Conservation (phyloP, 495 filamentous ascomycete genomes). For the Gamarada debralockiae region DNA sequence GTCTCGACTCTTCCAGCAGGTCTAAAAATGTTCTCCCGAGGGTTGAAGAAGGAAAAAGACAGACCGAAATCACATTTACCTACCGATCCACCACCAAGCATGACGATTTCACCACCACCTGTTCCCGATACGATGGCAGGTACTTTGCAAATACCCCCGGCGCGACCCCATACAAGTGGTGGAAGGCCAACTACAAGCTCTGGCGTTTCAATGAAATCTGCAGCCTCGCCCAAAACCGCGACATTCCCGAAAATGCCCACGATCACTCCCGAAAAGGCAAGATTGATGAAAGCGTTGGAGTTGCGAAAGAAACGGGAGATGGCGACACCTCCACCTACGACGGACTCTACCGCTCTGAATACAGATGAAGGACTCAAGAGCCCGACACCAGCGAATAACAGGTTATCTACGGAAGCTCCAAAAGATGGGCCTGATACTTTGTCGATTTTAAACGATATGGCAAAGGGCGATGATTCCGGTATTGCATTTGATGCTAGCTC, state of each 20-base stretch:
- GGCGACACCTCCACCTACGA: constrained; percentile 27
- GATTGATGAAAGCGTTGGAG: constrained; percentile 91
- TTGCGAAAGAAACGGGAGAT: constrained; percentile 74
- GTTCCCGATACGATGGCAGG: constrained; percentile 10
- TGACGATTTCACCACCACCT: constrained; percentile 45
- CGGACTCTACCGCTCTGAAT: constrained; percentile 10
- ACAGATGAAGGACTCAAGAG: background rate
- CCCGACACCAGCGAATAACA: background rate
- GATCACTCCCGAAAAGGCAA: constrained; percentile 84
- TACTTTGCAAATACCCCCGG: background rate
- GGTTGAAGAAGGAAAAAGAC: constrained; percentile 38
- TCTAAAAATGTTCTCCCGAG: constrained; percentile 43
- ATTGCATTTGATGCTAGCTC: constrained; percentile 24
- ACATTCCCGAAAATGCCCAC: constrained; percentile 49
- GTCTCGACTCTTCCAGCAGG: constrained; percentile 64
- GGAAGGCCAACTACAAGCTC: constrained; percentile 48
- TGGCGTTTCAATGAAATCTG: constrained; percentile 37
- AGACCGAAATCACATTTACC: constrained; percentile 30
- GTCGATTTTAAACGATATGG: constrained; percentile 18
- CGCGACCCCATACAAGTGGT: constrained; percentile 30
- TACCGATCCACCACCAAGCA: constrained; percentile 26
- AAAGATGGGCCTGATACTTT: constrained; percentile 19
- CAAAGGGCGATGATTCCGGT: constrained; percentile 21
- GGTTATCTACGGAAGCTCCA: constrained; percentile 1
- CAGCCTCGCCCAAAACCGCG: constrained; percentile 29